phyloP scores from a whole-genome alignment of 129 eudicot genomes.

The Daucus carota region DH1_v3.0 NC_030381.2:2421501-2422000 shows the following conservation, averaged over 20 bases:
- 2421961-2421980: slow-evolving; percentile 75
- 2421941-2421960: slow-evolving; percentile 40
- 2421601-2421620: background rate
- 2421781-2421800: background rate
- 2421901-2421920: background rate
- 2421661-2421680: background rate
- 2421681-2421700: background rate
- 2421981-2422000: slow-evolving; percentile 73
- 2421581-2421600: background rate
- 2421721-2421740: background rate
- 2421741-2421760: background rate
- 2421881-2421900: background rate
- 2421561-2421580: background rate
- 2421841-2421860: too few relatives aligned
- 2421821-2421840: too few relatives aligned
- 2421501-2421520: slow-evolving; percentile 92
- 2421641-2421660: background rate
- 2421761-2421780: background rate
- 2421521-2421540: background rate
- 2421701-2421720: background rate
- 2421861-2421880: background rate
- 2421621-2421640: background rate
- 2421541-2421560: background rate
- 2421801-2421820: background rate
- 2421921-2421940: background rate